A percentile compares a stretch with the other conserved stretches of the same genome.
These are phyloP conservation scores for Geotrichum macrosporum DNA, from an alignment of 1,139 yeast species.

Conservation along the genomic window DNA sequence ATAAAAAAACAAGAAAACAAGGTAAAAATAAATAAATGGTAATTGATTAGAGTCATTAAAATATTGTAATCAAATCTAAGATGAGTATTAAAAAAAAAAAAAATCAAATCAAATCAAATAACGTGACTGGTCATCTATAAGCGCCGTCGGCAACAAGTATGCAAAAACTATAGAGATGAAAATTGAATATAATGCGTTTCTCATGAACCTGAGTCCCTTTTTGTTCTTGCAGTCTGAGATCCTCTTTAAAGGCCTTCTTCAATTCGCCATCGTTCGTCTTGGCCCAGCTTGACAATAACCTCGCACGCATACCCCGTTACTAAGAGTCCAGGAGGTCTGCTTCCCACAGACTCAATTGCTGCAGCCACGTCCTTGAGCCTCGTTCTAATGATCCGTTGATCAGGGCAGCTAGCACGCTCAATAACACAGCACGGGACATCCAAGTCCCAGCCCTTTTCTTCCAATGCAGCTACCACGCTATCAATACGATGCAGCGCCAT, in stretches of 20 bases:
- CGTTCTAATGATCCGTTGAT: constrained; percentile 80
- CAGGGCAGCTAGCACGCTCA: constrained; percentile 91
- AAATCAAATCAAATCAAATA: too few species aligned
- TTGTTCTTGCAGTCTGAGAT: not conserved
- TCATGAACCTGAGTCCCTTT: too few species aligned
- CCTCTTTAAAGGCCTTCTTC: constrained; percentile 51
- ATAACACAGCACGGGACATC: constrained; percentile 76
- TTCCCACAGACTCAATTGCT: constrained; percentile 76
- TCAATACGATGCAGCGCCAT: constrained; percentile 87
- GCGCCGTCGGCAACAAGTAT: too few species aligned
- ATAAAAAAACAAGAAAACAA: too few species aligned
- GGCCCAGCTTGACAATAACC: constrained; percentile 40
- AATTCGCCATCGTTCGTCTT: constrained; percentile 45
- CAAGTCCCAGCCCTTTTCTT: constrained; percentile 59
- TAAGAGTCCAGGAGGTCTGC: constrained; percentile 89
- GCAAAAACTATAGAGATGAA: too few species aligned
- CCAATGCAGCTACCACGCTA: constrained; percentile 58
- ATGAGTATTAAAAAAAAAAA: too few species aligned
- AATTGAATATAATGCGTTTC: too few species aligned
- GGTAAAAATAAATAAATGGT: too few species aligned
- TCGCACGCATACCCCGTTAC: constrained; percentile 80
- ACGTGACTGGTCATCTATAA: too few species aligned
- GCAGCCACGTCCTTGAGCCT: constrained; percentile 59
- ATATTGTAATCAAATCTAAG: too few species aligned
- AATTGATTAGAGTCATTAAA: too few species aligned